Evolutionary conservation across 352 stramenopile species (phyloP).

Genomic region (Pythium brassicae): DNA sequence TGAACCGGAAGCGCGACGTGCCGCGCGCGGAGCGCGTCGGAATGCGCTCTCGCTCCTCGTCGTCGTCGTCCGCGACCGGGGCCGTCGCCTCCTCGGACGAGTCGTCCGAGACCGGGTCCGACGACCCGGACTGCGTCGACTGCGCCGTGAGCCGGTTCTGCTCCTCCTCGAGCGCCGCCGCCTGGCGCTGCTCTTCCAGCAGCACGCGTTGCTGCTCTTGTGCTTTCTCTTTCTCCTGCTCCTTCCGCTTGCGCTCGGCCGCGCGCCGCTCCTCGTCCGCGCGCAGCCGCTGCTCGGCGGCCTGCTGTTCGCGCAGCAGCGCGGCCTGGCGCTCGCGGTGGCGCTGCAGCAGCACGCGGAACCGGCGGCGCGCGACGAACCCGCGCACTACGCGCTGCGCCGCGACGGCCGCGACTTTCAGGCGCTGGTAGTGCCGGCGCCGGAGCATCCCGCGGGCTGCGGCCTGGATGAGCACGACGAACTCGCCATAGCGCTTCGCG

Average conservation of each 20-base stretch:
- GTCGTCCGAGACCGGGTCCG: slow-evolving; percentile 72
- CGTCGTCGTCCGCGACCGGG: slow-evolving; percentile 17
- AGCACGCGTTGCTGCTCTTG: slow-evolving; percentile 4
- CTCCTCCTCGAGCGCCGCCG: slow-evolving; percentile 37
- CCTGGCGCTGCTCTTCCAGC: slow-evolving; percentile 41
- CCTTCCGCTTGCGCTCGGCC: slow-evolving; percentile 13
- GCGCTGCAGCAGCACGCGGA: slow-evolving; percentile 41
- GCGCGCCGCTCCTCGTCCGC: slow-evolving; percentile 28
- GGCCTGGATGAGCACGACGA: slow-evolving; percentile 82
- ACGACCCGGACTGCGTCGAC: slow-evolving; percentile 39
- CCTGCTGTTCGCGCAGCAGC: slow-evolving; percentile 32
- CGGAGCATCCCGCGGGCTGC: slow-evolving; percentile 55
- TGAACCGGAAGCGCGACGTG: slow-evolving; percentile 77
- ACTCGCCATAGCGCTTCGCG: slow-evolving; percentile 81
- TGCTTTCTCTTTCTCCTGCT: slow-evolving; percentile 27
- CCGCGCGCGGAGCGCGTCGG: slow-evolving; percentile 27
- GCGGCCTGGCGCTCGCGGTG: slow-evolving; percentile 42
- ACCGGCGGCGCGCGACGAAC: slow-evolving; percentile 55
- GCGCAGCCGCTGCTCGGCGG: slow-evolving; percentile 25
- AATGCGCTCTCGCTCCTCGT: slow-evolving; percentile 11
- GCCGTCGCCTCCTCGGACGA: slow-evolving; percentile 44
- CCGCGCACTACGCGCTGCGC: slow-evolving; percentile 65
- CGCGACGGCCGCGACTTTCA: slow-evolving; percentile 36
- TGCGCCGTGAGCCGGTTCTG: slow-evolving; percentile 59
- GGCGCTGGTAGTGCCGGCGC: slow-evolving; percentile 40